phyloP scores from a whole-genome alignment of 257 asterid genomes.

The Fraxinus pennsylvanica region DNA sequence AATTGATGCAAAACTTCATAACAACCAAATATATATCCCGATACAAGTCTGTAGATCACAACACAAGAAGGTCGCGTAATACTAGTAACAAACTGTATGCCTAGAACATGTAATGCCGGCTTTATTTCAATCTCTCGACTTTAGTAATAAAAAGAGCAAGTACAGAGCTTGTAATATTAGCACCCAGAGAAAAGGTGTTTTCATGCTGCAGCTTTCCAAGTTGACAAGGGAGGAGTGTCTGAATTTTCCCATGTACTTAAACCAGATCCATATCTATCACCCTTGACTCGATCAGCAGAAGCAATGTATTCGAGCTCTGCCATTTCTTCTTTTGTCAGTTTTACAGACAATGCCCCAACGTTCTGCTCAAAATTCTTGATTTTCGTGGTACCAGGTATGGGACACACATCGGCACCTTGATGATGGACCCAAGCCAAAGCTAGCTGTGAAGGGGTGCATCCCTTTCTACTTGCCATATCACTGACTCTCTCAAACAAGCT shows the following conservation, averaged over 20 bases:
- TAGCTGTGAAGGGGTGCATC: constrained; percentile 47
- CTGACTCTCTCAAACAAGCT: constrained; percentile 35
- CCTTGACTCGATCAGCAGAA: constrained; percentile 32
- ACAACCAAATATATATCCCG: too few species aligned
- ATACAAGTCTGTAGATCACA: not conserved
- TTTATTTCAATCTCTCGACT: not conserved
- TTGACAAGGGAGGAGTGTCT: constrained; percentile 29
- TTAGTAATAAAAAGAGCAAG: not conserved
- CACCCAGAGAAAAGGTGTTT: too few species aligned
- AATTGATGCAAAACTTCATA: too few species aligned
- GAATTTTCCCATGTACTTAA: constrained; percentile 7
- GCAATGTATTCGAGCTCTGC: constrained; percentile 41
- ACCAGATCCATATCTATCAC: constrained; percentile 28
- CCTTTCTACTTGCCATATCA: constrained; percentile 34
- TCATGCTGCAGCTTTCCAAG: constrained; percentile 18
- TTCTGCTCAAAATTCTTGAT: constrained; percentile 38
- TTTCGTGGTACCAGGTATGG: constrained; percentile 53
- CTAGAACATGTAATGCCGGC: not conserved
- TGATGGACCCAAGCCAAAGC: constrained; percentile 57
- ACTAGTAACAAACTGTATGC: not conserved
- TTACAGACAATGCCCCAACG: constrained; percentile 36
- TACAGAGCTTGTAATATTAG: not conserved
- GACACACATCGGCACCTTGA: constrained; percentile 47
- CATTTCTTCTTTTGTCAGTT: constrained; percentile 33
- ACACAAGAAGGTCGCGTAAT: not conserved